A percentile compares a stretch with the other conserved stretches of the same genome.
Conservation (phyloP, 1,284 basidiomycete species). For the Ganoderma sp. region DNA sequence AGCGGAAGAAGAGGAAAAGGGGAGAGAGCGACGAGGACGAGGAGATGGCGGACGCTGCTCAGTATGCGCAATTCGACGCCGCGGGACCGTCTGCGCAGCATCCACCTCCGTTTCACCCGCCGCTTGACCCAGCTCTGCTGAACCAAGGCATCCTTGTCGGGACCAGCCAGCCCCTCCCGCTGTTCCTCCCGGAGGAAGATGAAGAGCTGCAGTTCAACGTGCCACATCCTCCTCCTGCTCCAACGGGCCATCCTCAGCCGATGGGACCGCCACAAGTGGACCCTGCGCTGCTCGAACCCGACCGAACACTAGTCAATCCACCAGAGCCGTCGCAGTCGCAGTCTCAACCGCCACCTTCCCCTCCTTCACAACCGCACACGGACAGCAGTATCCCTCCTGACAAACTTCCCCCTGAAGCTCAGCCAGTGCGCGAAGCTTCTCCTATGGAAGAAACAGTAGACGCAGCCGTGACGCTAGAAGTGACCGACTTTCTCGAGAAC, state of each 20-base stretch:
- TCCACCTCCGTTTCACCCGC: slow-evolving; percentile 27
- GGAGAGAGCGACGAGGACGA: slow-evolving; percentile 49
- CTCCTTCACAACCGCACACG: no score
- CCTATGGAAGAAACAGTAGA: slow-evolving; percentile 56
- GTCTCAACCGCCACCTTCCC: slow-evolving; percentile 8
- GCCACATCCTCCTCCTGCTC: neutral
- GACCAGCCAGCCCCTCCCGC: slow-evolving; percentile 45
- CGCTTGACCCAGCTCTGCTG: slow-evolving; percentile 53
- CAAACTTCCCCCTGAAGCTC: slow-evolving; percentile 20
- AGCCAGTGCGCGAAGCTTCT: slow-evolving; percentile 28
- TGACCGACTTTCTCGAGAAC: slow-evolving; percentile 65
- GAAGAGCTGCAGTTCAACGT: slow-evolving; percentile 43
- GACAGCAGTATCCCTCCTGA: slow-evolving; percentile 28
- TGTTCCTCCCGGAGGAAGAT: slow-evolving; percentile 49
- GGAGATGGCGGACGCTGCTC: slow-evolving; percentile 33
- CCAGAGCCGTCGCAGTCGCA: slow-evolving; percentile 23
- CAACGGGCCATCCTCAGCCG: slow-evolving; percentile 42
- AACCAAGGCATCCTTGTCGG: slow-evolving; percentile 54
- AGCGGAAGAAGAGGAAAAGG: slow-evolving; percentile 35
- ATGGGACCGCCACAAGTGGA: slow-evolving; percentile 48
- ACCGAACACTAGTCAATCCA: slow-evolving; percentile 23
- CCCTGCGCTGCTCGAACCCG: slow-evolving; percentile 53
- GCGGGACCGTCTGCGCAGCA: slow-evolving; percentile 18
- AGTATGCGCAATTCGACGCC: slow-evolving; percentile 22
- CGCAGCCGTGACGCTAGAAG: slow-evolving; percentile 66